Base-by-base conservation (phyloP, 129 eudicot genomes). In the Apium graveolens region DNA sequence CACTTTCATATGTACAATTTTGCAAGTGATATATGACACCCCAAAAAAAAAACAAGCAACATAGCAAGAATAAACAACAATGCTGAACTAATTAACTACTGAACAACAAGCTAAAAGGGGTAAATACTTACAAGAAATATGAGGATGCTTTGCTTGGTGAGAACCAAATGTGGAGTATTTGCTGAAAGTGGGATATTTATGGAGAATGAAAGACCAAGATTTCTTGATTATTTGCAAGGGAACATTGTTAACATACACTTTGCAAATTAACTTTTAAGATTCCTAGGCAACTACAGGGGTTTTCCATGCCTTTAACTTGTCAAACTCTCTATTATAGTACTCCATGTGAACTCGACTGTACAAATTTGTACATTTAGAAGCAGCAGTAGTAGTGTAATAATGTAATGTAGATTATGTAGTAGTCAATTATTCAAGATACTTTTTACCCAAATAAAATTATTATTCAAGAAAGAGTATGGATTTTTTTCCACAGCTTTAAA, bases 251-350 rank as follows among this genome's bases (percentile, higher is more conserved):
- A n/a, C 0, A 57, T 7, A 11, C 32, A 26, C 68, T 60, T 60
- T 60, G 68, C 32, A 55, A 55, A 55, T 55, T 10, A 55, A 2
- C 45, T 11, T 38, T 38, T 38, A 42, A 60, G 68, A 60, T 60
- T 60, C 68, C 68, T 60, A 11, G 68, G 34, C 68, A 60, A 60
- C 68, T n/a, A 60, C 68, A n/a, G 68, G 32, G 32, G 68, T n/a
- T 60, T 60, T 60, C 8, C 29, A 8, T 55, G 0, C 5, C 41
- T 38, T 38, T 5, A 38, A 35, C 2, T 35, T 35, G 1, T 55
- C 17, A n/a, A 13, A 6, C n/a, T 20, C 60, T 18, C 20, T 51
- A 48, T 51, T 1, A 20, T 20, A 2, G n/a, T 51, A 17, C n/a
- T n/a, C n/a, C n/a, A 51, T 51, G 60, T 51, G 26, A 51, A 51